Conservation (phyloP, 1,139 yeast genomes). For the Torulaspora globosa region DNA sequence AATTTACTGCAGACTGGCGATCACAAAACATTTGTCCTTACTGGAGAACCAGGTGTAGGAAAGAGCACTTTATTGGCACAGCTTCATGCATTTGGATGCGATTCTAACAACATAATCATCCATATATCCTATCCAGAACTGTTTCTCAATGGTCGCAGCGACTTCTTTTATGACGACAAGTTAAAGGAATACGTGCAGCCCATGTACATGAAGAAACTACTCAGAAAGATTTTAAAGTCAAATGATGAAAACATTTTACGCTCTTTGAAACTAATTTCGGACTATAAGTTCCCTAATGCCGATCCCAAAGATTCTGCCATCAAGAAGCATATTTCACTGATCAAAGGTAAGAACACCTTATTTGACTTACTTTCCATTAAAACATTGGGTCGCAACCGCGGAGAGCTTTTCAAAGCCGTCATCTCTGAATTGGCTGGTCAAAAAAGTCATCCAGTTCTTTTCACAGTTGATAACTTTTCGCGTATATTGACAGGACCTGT, state of each 20-base stretch:
- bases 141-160: conserved; percentile 67
- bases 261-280: conserved; percentile 48
- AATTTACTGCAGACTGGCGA: conserved; percentile 32
- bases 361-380: conserved; percentile 41
- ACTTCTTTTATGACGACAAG: conserved; percentile 54
- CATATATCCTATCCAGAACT: conserved; percentile 63
- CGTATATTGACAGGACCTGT: conserved; percentile 53
- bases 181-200: conserved; percentile 66
- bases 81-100: conserved; percentile 56
- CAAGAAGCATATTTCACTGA: conserved; percentile 35
- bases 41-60: conserved; percentile 77
- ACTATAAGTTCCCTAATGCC: conserved; percentile 38
- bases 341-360: conserved; percentile 45
- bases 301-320: conserved; percentile 29
- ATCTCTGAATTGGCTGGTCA: conserved; percentile 50
- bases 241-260: conserved; percentile 49
- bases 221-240: conserved; percentile 53
- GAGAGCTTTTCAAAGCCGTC: conserved; percentile 49
- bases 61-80: conserved; percentile 74
- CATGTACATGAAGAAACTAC: conserved; percentile 63
- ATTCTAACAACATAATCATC: conserved; percentile 52
- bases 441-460: conserved; percentile 50
- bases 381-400: conserved; percentile 38
- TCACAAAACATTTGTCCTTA: conserved; percentile 52
- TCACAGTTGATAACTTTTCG: conserved; percentile 75